A percentile compares a stretch with the other conserved stretches of the same genome.
phyloP scores from a whole-genome alignment of 495 filamentous ascomycete species.

The Penicillium nucicola region DNA sequence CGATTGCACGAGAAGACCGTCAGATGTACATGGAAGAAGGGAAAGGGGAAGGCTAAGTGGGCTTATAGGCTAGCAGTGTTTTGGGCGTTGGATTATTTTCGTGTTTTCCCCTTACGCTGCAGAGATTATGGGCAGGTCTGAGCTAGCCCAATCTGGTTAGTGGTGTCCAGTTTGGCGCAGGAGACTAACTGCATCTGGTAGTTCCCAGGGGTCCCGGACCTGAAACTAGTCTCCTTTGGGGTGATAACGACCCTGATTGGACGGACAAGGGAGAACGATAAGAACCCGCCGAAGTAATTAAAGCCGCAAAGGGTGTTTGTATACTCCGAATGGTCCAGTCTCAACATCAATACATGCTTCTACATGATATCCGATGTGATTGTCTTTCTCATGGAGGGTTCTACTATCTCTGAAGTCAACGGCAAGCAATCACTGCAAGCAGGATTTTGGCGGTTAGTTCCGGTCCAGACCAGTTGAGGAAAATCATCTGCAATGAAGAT shows the following conservation, averaged over 20 bases:
- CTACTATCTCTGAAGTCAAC: no score
- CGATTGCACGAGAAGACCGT: conserved; percentile 6
- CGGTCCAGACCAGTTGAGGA: neutral
- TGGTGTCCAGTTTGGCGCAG: neutral
- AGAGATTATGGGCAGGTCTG: conserved; percentile 8
- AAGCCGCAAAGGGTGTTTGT: no score
- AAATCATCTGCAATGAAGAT: conserved; percentile 4
- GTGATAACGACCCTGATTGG: neutral
- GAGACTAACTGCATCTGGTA: neutral
- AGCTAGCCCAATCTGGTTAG: conserved; percentile 9
- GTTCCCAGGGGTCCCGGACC: conserved; percentile 15
- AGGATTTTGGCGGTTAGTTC: neutral
- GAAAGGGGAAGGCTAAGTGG: conserved; percentile 13
- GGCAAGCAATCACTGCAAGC: no score
- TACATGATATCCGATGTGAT: no score
- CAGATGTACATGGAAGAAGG: neutral
- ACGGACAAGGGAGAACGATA: no score
- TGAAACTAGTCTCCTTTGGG: conserved; percentile 5
- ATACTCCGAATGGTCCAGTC: no score
- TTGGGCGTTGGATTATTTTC: conserved; percentile 6
- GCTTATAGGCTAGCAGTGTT: conserved; percentile 11
- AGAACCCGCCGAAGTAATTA: no score
- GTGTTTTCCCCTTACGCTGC: conserved; percentile 5
- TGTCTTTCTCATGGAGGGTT: no score
- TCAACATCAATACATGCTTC: no score